phyloP scores from a whole-genome alignment of 192 early-diverging fungal species.

The Backusella tuberculispora region DNA sequence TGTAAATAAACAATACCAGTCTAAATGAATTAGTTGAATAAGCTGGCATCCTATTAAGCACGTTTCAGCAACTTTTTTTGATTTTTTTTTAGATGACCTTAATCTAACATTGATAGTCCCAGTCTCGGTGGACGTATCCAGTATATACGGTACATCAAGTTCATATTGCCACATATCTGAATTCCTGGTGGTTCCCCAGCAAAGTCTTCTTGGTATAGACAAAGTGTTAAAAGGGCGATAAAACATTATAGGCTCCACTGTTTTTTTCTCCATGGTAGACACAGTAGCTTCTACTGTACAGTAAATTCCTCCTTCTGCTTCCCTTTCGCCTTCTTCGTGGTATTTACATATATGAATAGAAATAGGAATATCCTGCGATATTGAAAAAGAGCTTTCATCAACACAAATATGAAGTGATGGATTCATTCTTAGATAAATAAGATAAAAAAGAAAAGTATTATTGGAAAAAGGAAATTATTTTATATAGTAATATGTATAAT shows the following conservation, averaged over 20 bases:
- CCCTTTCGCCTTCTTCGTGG: not conserved
- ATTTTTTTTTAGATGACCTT: not conserved
- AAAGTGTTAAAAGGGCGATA: not conserved
- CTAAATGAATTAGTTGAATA: not conserved
- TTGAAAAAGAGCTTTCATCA: not conserved
- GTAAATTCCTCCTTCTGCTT: not conserved
- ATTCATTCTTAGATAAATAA: not conserved
- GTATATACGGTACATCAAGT: not conserved
- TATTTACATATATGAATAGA: slow-evolving; percentile 9
- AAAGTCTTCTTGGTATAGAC: not conserved
- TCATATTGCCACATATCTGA: slow-evolving; percentile 6
- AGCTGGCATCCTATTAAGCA: slow-evolving; percentile 1
- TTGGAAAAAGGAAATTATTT: not conserved
- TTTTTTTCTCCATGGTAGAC: not conserved
- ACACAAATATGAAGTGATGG: not conserved
- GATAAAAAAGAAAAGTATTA: not conserved
- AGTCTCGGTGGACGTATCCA: not conserved
- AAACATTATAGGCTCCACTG: not conserved
- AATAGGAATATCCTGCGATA: not conserved
- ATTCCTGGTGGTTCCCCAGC: not conserved
- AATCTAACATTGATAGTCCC: not conserved
- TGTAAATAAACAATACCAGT: not conserved
- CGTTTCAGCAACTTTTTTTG: not conserved
- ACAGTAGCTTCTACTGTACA: not conserved
- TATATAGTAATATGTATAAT: not conserved